Conservation (phyloP, 441 rosid species). For the Cnidoscolus chayamansa region DNA sequence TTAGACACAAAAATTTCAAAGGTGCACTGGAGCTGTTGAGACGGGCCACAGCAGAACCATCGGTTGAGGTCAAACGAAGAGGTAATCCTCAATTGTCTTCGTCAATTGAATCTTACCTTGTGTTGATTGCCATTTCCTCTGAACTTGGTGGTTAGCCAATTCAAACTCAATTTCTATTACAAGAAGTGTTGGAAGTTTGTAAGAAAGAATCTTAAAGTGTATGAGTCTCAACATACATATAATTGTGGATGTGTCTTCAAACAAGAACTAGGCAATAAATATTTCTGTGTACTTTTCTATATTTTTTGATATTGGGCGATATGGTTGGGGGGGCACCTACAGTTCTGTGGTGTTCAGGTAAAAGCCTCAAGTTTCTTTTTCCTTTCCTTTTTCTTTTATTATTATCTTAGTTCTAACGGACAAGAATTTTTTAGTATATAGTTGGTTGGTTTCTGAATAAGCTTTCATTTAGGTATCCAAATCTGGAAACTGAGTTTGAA, state of each 20-base stretch:
- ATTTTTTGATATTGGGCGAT: too few relatives aligned
- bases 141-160: neutral
- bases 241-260: too few relatives aligned
- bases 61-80: slow-evolving; percentile 91
- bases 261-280: too few relatives aligned
- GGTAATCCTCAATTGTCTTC: slow-evolving; percentile 33
- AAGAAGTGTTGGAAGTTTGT: neutral
- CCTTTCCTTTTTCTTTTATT: neutral
- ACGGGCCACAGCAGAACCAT: slow-evolving; percentile 91
- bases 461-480: slow-evolving; percentile 2
- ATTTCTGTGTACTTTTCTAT: too few relatives aligned
- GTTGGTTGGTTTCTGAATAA: slow-evolving; percentile 4
- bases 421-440: neutral
- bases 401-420: neutral
- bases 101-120: neutral
- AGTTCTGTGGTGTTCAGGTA: neutral
- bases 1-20: slow-evolving; percentile 75
- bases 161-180: neutral
- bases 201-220: neutral
- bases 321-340: neutral
- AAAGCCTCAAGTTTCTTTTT: neutral
- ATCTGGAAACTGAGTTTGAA: slow-evolving; percentile 12
- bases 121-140: neutral
- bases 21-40: slow-evolving; percentile 85
- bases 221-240: neutral